Evolutionary conservation across 2,329 filamentous ascomycete species (phyloP).

Genomic region (Colletotrichum sp.): DNA sequence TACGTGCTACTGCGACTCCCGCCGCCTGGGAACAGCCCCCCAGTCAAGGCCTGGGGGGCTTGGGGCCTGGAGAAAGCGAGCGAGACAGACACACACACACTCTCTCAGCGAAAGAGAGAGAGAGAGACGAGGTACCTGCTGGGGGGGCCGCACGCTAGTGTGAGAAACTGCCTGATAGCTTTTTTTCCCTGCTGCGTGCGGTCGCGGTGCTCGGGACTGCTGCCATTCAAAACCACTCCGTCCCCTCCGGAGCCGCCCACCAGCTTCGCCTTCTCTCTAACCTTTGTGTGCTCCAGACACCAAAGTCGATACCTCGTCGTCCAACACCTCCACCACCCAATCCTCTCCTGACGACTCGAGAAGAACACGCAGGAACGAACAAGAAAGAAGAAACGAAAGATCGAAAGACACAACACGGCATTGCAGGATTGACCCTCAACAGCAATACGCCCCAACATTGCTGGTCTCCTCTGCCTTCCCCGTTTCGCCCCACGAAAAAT

Average conservation of each 20-base stretch:
- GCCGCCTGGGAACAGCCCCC: slow-evolving; percentile 16
- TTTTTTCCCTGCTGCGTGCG: slow-evolving; percentile 14
- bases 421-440: slow-evolving; percentile 14
- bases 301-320: slow-evolving; percentile 5
- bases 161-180: slow-evolving; percentile 12
- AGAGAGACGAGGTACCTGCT: background rate
- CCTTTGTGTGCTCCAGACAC: slow-evolving; percentile 22
- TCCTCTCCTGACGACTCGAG: background rate
- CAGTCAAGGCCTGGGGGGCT: background rate
- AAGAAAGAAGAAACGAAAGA: background rate
- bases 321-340: background rate
- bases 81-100: background rate
- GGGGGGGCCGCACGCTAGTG: background rate
- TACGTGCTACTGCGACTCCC: slow-evolving; percentile 19
- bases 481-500: slow-evolving; percentile 1
- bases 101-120: background rate
- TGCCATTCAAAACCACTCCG: slow-evolving; percentile 23
- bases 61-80: background rate
- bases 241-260: slow-evolving; percentile 20
- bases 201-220: slow-evolving; percentile 8
- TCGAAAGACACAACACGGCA: slow-evolving; percentile 2
- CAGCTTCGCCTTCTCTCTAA: slow-evolving; percentile 1
- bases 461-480: slow-evolving; percentile 5
- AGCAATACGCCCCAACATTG: background rate
- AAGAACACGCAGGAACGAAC: background rate